Evolutionary conservation across 768 basidiomycete genomes (phyloP).

Genomic region (Rubroboletus satanas): DNA sequence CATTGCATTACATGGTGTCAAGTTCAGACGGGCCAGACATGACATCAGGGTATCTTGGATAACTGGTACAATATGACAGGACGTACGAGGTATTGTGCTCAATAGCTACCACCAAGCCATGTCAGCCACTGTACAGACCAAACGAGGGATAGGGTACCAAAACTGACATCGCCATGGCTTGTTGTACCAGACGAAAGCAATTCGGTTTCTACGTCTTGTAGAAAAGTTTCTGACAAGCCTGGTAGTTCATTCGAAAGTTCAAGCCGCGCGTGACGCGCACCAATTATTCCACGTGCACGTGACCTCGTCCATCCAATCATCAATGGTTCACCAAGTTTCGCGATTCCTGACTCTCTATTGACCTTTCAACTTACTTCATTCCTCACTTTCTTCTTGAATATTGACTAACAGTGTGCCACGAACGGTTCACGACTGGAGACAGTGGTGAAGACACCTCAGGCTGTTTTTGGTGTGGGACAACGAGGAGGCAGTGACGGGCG

Average conservation of each 20-base stretch:
- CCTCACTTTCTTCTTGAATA: neutral
- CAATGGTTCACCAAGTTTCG: too few species aligned
- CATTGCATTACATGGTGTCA: neutral
- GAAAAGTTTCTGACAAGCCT: neutral
- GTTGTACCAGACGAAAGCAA: neutral
- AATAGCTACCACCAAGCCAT: neutral
- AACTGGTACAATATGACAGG: neutral
- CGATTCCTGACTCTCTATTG: neutral
- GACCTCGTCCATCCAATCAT: constrained; percentile 2
- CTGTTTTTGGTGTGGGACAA: neutral
- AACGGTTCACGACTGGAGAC: neutral
- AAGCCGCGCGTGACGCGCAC: too few species aligned
- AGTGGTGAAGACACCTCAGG: neutral
- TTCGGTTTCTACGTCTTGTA: neutral
- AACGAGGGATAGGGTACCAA: neutral
- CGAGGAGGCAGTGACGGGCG: neutral
- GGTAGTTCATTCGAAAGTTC: too few species aligned
- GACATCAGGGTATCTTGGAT: neutral
- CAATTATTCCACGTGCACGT: neutral
- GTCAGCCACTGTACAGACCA: neutral
- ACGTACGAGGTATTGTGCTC: neutral
- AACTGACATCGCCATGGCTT: neutral
- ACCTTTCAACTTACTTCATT: neutral
- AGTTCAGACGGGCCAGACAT: neutral
- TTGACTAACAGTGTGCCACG: neutral